Evolutionary conservation across 768 basidiomycete species (phyloP).

Genomic region (Paxillus rubicundulus): DNA sequence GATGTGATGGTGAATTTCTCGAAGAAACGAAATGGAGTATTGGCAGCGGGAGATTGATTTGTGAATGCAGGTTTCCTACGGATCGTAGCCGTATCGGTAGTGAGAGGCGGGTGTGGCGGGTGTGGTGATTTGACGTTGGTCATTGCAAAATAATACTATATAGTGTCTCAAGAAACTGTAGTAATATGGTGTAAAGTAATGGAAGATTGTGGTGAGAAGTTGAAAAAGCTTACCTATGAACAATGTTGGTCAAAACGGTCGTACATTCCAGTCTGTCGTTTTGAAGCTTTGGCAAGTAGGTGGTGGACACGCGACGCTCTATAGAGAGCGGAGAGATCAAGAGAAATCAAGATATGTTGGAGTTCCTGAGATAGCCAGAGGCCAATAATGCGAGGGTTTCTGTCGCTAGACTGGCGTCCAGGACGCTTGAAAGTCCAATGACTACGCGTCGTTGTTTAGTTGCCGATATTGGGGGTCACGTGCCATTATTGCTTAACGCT

Average conservation of each 20-base stretch:
- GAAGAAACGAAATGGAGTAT: constrained; percentile 25
- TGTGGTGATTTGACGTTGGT: constrained; percentile 20
- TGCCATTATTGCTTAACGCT: too few species aligned
- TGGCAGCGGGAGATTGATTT: constrained; percentile 53
- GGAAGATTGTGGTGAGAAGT: background rate
- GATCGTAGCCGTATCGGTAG: constrained; percentile 22
- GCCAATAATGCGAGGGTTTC: constrained; percentile 6
- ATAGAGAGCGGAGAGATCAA: constrained; percentile 4
- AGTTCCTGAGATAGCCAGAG: constrained; percentile 6
- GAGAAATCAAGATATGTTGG: constrained; percentile 24
- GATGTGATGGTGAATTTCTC: constrained; percentile 18
- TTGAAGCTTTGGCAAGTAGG: constrained; percentile 1
- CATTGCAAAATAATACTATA: constrained; percentile 18
- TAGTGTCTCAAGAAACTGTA: constrained; percentile 2
- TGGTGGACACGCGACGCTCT: constrained; percentile 14
- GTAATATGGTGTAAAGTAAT: constrained; percentile 6
- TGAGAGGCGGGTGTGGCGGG: background rate
- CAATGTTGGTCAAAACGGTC: constrained; percentile 9
- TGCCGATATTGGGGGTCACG: background rate
- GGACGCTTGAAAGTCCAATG: constrained; percentile 6
- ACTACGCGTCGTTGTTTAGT: too few species aligned
- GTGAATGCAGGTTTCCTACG: constrained; percentile 58
- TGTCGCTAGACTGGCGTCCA: constrained; percentile 14
- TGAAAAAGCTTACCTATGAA: constrained; percentile 19
- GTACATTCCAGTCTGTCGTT: constrained; percentile 22